A percentile compares a stretch with the other conserved stretches of the same genome.
Conservation (phyloP, 2,329 filamentous ascomycete genomes). For the Arachnomyces sp. region DNA sequence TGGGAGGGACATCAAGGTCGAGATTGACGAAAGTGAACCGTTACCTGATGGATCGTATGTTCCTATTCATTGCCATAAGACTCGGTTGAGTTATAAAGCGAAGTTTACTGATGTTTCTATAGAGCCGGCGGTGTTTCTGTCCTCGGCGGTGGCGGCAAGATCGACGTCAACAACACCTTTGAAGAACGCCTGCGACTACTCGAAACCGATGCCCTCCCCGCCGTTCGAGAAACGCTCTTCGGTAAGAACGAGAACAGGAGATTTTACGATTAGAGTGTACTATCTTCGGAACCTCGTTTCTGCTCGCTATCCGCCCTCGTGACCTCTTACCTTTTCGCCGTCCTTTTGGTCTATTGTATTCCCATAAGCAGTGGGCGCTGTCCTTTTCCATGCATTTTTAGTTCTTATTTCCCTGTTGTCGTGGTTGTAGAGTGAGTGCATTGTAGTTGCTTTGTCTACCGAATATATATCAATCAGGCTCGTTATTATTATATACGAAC, state of each 20-base stretch:
- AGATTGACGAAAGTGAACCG: slow-evolving; percentile 69
- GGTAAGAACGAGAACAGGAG: slow-evolving; percentile 92
- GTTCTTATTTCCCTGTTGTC: too few relatives aligned
- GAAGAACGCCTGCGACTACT: slow-evolving; percentile 83
- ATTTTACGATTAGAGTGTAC: slow-evolving; percentile 70
- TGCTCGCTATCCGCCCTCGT: neutral
- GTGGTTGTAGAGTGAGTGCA: too few relatives aligned
- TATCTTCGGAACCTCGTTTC: slow-evolving; percentile 5
- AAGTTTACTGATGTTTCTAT: slow-evolving; percentile 5
- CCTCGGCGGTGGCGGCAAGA: slow-evolving; percentile 78
- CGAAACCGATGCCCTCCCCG: slow-evolving; percentile 75
- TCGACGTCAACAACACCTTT: slow-evolving; percentile 97
- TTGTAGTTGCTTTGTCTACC: too few relatives aligned
- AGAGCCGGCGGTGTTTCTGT: slow-evolving; percentile 80
- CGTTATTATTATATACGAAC: too few relatives aligned
- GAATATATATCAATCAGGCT: too few relatives aligned
- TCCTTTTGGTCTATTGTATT: too few relatives aligned
- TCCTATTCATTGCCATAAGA: slow-evolving; percentile 3
- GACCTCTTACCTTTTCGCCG: neutral
- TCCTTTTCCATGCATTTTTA: too few relatives aligned
- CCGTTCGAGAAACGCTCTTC: slow-evolving; percentile 78
- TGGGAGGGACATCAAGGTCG: slow-evolving; percentile 61
- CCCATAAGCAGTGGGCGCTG: too few relatives aligned
- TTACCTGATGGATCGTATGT: slow-evolving; percentile 78
- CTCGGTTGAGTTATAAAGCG: slow-evolving; percentile 5